Evolutionary conservation across 2,329 filamentous ascomycete genomes (phyloP).

Genomic region (Coniella lustricola): DNA sequence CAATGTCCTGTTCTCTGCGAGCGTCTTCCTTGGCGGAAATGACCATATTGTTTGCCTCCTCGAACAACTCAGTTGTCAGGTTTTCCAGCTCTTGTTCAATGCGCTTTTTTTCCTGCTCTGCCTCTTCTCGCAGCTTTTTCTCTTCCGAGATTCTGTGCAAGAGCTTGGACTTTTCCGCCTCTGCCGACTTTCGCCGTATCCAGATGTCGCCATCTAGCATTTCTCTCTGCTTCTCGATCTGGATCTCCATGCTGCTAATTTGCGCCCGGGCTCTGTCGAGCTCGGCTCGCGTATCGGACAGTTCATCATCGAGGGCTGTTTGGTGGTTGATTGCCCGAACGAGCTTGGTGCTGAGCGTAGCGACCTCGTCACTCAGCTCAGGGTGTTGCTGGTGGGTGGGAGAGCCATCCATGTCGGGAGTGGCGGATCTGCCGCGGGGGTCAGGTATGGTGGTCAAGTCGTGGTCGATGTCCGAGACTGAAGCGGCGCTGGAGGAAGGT

Average conservation of each 20-base stretch:
- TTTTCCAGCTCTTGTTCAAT: conserved; percentile 91
- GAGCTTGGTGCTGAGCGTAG: conserved; percentile 86
- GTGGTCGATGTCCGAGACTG: conserved; percentile 43
- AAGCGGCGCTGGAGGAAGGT: conserved; percentile 24
- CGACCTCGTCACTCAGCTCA: conserved; percentile 66
- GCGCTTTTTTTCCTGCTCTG: conserved; percentile 73
- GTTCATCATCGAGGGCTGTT: conserved; percentile 80
- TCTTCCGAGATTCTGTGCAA: conserved; percentile 57
- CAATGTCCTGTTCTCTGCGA: conserved; percentile 70
- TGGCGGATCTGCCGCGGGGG: conserved; percentile 48
- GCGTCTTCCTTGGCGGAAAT: conserved; percentile 85
- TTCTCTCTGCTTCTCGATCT: conserved; percentile 61
- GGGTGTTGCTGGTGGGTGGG: conserved; percentile 39
- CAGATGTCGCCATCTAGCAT: conserved; percentile 68
- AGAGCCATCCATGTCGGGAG: conserved; percentile 30
- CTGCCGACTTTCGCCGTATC: conserved; percentile 66
- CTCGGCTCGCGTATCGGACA: conserved; percentile 77
- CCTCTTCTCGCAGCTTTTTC: conserved; percentile 53
- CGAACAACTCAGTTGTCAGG: conserved; percentile 86
- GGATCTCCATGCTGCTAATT: conserved; percentile 59
- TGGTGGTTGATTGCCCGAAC: conserved; percentile 97
- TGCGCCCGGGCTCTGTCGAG: conserved; percentile 64
- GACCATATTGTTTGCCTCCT: conserved; percentile 98
- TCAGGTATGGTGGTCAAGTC: conserved; percentile 65
- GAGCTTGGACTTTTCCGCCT: conserved; percentile 60